phyloP scores from a whole-genome alignment of 2,329 filamentous ascomycete species.

The Talaromyces sp. region DNA sequence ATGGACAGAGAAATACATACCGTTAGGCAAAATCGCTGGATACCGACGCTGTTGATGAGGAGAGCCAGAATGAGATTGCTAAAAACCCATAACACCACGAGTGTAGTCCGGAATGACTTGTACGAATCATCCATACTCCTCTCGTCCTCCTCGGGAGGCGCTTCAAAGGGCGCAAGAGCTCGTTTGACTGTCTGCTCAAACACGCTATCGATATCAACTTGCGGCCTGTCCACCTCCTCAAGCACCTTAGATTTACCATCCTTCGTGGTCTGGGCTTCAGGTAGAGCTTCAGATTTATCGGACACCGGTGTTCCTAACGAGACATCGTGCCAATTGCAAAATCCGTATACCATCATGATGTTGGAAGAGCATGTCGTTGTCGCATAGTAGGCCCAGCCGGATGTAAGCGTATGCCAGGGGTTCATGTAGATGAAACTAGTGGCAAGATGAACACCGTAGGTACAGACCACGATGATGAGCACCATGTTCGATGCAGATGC shows the following conservation, averaged over 20 bases:
- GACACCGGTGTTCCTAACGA: constrained; percentile 98
- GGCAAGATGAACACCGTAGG: constrained; percentile 92
- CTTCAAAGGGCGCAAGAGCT: constrained; percentile 77
- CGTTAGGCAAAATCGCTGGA: constrained; percentile 20
- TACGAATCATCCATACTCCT: constrained; percentile 94
- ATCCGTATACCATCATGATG: constrained; percentile 96
- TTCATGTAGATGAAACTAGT: constrained; percentile 95
- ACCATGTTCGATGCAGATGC: constrained; percentile 77
- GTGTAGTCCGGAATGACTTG: constrained; percentile 95
- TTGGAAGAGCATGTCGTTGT: constrained; percentile 97
- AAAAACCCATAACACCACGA: constrained; percentile 90
- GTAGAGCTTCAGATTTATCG: constrained; percentile 86
- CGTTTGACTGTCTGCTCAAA: constrained; percentile 94
- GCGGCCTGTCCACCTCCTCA: constrained; percentile 93
- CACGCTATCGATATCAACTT: constrained; percentile 94
- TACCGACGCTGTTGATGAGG: constrained; percentile 74
- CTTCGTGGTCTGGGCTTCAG: constrained; percentile 83
- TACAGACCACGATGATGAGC: constrained; percentile 83
- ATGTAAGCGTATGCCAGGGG: constrained; percentile 99
- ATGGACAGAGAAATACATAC: constrained; percentile 7
- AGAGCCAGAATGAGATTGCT: constrained; percentile 83
- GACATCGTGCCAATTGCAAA: constrained; percentile 99
- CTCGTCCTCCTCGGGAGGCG: constrained; percentile 71
- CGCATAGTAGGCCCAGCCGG: constrained; percentile 85
- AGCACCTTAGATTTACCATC: constrained; percentile 80